Base-by-base conservation (phyloP, 176 grass and related monocot species). In the Typha latifolia region DNA sequence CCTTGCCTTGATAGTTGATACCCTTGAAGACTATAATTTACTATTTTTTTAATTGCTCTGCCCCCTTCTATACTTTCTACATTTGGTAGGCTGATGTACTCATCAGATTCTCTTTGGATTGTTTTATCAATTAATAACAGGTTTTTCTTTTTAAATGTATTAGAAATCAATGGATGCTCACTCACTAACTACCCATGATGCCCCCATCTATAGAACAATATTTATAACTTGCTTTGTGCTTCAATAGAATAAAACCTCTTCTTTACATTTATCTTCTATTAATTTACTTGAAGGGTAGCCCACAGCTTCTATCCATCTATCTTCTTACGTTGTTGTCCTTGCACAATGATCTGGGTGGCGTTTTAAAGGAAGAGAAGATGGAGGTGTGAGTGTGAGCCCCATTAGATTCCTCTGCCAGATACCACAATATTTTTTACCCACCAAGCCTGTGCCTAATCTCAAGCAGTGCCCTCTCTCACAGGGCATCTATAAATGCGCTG, bases 341-440 rank as follows among this genome's bases (percentile, higher is more conserved):
- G 53, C 53, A 57, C 15, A 18, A 11, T 57, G 16, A 57, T 57
- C 16, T 57, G 53, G n/a, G 53, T 57, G 53, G n/a, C 18, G 37
- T 43, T 43, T 43, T 10, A 43, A 43, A 10, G 37, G 37, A 10
- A 43, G 10, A 43, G 0, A 43, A 43, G 37, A 43, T 43, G 37
- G 37, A 43, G 37, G 37, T 43, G 9, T 43, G 53, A 18, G n/a
- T 55, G 51, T 55, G 51, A 55, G 51, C 12, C 51, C 20, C 20
- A 20, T 57, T 16, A 57, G 53, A 57, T 9, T 57, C 66, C 66
- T 68, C 48, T 68, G 66, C 48, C 21, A 8, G 12, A 49, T 67
- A 8, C 16, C 37, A 8, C 9, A 43, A 10, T 43, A 43, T 10
- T 43, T 10, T 43, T 43, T 23, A 18, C 12, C 65, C 65, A 67